phyloP scores from a whole-genome alignment of 768 basidiomycete species.

The Rhizopogon rudus region DNA sequence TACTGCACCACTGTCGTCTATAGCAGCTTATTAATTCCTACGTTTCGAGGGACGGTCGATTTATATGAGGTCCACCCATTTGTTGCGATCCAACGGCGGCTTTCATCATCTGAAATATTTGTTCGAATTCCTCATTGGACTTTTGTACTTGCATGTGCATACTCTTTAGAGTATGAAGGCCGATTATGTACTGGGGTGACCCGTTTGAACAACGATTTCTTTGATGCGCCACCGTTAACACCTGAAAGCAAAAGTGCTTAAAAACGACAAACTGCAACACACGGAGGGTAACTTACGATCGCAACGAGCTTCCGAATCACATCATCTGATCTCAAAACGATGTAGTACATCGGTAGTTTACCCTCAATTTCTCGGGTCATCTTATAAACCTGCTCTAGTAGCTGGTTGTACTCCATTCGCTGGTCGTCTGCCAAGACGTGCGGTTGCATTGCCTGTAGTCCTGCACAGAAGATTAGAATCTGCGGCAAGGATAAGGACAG shows the following conservation, averaged over 20 bases:
- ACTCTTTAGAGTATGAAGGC: slow-evolving; percentile 33
- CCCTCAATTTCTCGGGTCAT: slow-evolving; percentile 43
- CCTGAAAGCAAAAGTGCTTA: slow-evolving; percentile 25
- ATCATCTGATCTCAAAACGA: slow-evolving; percentile 44
- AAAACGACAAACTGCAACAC: slow-evolving; percentile 6
- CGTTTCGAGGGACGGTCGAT: slow-evolving; percentile 1
- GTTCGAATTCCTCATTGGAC: slow-evolving; percentile 36
- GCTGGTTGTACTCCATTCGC: slow-evolving; percentile 43
- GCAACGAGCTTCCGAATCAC: slow-evolving; percentile 44
- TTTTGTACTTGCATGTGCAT: slow-evolving; percentile 41
- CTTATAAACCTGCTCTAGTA: slow-evolving; percentile 47
- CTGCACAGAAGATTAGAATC: slow-evolving; percentile 21
- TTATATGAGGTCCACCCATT: not conserved
- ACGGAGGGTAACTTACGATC: slow-evolving; percentile 42
- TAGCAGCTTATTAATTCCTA: slow-evolving; percentile 1
- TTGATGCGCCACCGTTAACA: slow-evolving; percentile 37
- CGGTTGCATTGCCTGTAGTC: slow-evolving; percentile 26
- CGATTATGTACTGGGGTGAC: slow-evolving; percentile 28
- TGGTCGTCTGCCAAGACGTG: slow-evolving; percentile 49
- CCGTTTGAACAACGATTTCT: slow-evolving; percentile 16
- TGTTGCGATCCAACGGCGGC: slow-evolving; percentile 1
- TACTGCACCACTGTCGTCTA: not conserved
- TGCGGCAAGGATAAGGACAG: slow-evolving; percentile 6
- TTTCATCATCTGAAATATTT: slow-evolving; percentile 22
- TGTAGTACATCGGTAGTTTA: slow-evolving; percentile 43